phyloP scores from a whole-genome alignment of 495 filamentous ascomycete species.

The Daldinia loculata region DNA sequence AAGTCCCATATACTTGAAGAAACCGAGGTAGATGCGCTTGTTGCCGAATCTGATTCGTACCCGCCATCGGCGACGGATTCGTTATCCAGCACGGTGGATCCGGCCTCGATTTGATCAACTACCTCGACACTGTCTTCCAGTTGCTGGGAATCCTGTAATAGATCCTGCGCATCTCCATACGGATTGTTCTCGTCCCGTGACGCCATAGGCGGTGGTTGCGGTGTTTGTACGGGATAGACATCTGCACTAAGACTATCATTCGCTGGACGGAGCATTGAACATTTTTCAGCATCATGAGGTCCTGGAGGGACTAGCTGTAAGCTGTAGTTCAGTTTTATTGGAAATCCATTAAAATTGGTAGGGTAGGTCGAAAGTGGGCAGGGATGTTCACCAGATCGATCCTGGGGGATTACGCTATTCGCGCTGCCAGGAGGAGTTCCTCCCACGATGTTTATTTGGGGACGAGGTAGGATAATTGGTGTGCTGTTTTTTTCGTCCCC shows the following conservation, averaged over 20 bases:
- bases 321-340: constrained; percentile 22
- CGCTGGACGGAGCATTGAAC: constrained; percentile 2
- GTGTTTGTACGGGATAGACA: constrained; percentile 22
- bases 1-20: constrained; percentile 63
- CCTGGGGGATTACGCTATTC: background rate
- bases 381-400: constrained; percentile 7
- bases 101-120: constrained; percentile 33
- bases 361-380: constrained; percentile 4
- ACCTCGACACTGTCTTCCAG: constrained; percentile 25
- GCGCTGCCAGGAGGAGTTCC: constrained; percentile 17
- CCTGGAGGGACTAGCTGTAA: constrained; percentile 22
- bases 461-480: constrained; percentile 22
- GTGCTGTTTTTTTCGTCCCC: constrained; percentile 4
- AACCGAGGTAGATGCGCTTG: constrained; percentile 58
- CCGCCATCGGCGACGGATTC: constrained; percentile 50
- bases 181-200: constrained; percentile 11
- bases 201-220: constrained; percentile 18
- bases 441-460: constrained; percentile 17
- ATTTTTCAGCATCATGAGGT: constrained; percentile 12
- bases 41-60: constrained; percentile 55
- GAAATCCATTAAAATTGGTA: constrained; percentile 15
- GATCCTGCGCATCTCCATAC: background rate
- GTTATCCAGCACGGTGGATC: constrained; percentile 36
- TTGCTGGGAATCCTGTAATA: constrained; percentile 5
- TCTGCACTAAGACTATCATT: constrained; percentile 12